A percentile compares a stretch with the other conserved stretches of the same genome.
Conservation (phyloP, 208 protist species). For the Leptomonas pyrrhocoris region DNA sequence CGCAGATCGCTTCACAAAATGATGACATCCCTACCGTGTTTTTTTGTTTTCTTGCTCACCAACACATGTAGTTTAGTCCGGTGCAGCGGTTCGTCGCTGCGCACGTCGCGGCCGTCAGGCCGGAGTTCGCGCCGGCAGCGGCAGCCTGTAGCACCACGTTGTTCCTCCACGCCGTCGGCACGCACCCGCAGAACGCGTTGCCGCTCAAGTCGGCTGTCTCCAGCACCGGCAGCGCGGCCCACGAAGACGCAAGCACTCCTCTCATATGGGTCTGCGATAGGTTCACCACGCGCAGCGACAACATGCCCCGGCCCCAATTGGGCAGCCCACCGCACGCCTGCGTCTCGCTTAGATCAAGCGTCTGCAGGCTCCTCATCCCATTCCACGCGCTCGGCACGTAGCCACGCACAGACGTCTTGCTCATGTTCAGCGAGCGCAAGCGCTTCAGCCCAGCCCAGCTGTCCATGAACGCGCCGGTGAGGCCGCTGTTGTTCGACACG, state of each 20-base stretch:
- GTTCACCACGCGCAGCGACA: slow-evolving; percentile 2
- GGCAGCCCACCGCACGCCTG: slow-evolving; percentile 27
- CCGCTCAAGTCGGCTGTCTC: slow-evolving; percentile 14
- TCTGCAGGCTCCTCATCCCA: slow-evolving; percentile 22
- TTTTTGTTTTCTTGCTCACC: too few species aligned
- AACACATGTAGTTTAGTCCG: slow-evolving; percentile 14
- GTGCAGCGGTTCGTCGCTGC: slow-evolving; percentile 6
- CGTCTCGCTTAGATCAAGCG: slow-evolving; percentile 19
- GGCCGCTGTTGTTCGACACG: slow-evolving; percentile 21
- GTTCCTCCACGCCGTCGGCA: slow-evolving; percentile 17
- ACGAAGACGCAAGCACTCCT: slow-evolving; percentile 8
- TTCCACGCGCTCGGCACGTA: slow-evolving; percentile 27
- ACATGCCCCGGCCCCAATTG: slow-evolving; percentile 13
- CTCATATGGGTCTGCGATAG: not conserved
- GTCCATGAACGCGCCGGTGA: slow-evolving; percentile 19
- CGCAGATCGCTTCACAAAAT: too few species aligned
- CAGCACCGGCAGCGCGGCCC: slow-evolving; percentile 2
- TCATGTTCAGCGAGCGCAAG: slow-evolving; percentile 31
- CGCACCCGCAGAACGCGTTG: slow-evolving; percentile 24
- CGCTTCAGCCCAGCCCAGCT: slow-evolving; percentile 22
- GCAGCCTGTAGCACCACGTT: slow-evolving; percentile 9
- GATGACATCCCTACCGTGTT: too few species aligned
- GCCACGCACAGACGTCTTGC: slow-evolving; percentile 18
- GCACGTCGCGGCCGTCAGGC: slow-evolving; percentile 8
- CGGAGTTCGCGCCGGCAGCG: not conserved